Base-by-base conservation (phyloP, 2,329 filamentous ascomycete species). In the Diaporthe citriasiana region DNA sequence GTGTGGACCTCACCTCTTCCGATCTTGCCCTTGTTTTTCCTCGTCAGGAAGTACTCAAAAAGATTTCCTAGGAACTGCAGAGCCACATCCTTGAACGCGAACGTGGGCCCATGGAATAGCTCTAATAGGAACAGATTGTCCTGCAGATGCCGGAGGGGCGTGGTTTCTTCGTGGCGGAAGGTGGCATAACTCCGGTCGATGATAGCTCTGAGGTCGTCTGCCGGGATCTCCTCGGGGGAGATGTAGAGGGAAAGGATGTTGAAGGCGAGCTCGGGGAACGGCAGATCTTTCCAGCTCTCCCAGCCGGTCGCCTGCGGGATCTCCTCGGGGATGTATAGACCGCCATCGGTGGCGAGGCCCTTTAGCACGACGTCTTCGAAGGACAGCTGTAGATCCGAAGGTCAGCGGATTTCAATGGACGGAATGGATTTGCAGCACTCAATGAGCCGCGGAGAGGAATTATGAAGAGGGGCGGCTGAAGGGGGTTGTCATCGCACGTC, bases 61-160 rank as follows among this genome's bases (percentile, higher is more conserved):
- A 99, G 87, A 80, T 99, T 98, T n/a, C 97, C 97, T 2, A 99
- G 86, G 81, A 98, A 97, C 79, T 98, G 96, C 76, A 98, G 87
- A 22, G 95, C 95, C 69, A 95, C 94, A 83, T 98, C 96, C 85
- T 98, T 98, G 87, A 98, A 98, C 2, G 96, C 93, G 82, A 95
- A 98, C 0, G 93, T 98, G 7, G 95, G 97, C 1, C 97, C 97
- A 82, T 98, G 96, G 88, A 98, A 99, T 56, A 99, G 89, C 84
- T 99, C 97, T 45, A 99, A 90, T 72, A 98, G 87, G 81, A 98
- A 92, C 55, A 98, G 87, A 81, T 96, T 93, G 79, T 90, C 87
- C 80, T 96, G 90, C 70, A 98, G 87, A n/a, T 93, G 91, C 56
- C 94, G 89, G 35, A 97, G 85, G 0, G 97, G 97, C 0, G 94